Evolutionary conservation across 805 yeast genomes (phyloP).

Genomic region (Sporopachydermia lactativora): DNA sequence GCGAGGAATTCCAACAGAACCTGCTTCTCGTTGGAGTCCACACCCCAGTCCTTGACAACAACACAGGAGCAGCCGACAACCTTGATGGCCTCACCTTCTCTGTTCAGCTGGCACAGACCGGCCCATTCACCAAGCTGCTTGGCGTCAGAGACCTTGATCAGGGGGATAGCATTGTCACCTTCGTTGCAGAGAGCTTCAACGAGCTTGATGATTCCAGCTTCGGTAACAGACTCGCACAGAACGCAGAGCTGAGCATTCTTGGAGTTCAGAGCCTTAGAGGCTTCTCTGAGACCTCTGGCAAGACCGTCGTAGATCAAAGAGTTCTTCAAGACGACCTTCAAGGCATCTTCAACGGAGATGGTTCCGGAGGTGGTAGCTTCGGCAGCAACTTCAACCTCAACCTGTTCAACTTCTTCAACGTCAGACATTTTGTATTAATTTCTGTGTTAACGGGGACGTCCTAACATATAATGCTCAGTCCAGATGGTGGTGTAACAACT

Average conservation of each 20-base stretch:
- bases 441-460: background rate
- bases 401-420: conserved; percentile 71
- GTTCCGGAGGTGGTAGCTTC: conserved; percentile 77
- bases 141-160: conserved; percentile 98
- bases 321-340: conserved; percentile 95
- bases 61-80: conserved; percentile 99
- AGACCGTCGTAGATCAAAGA: conserved; percentile 98
- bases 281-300: conserved; percentile 99
- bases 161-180: conserved; percentile 91
- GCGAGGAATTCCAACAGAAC: conserved; percentile 93
- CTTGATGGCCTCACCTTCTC: conserved; percentile 99
- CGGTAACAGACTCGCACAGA: conserved; percentile 96
- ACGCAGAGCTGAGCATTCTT: conserved; percentile 98
- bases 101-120: conserved; percentile 98
- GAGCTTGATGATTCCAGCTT: conserved; percentile 90
- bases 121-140: conserved; percentile 99
- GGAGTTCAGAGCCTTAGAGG: conserved; percentile 95
- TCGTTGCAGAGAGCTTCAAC: conserved; percentile 99
- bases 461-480: conserved; percentile 1
- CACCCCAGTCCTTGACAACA: conserved; percentile 99
- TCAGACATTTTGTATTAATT: conserved; percentile 45
- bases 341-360: conserved; percentile 95
- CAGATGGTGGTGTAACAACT: too few species aligned
- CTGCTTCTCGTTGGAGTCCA: conserved; percentile 94
- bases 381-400: conserved; percentile 65